Conservation (phyloP, 306 rosid species). For the Corylus heterophylla region DNA sequence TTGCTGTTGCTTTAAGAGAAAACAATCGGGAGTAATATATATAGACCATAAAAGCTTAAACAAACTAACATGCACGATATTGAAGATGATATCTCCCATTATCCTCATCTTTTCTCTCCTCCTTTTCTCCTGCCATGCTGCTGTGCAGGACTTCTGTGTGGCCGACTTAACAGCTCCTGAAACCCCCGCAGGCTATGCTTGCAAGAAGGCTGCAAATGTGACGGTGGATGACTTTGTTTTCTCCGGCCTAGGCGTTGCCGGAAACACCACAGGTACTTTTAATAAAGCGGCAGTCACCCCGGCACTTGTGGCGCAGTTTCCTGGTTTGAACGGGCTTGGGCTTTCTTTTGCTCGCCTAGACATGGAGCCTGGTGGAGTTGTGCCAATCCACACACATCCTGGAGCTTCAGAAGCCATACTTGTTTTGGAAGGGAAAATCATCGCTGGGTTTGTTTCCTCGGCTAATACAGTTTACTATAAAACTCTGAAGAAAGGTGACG, state of each 20-base stretch:
- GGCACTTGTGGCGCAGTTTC: conserved; percentile 63
- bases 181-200: conserved; percentile 70
- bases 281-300: conserved; percentile 70
- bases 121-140: conserved; percentile 46
- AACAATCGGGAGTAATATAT: no score
- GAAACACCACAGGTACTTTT: conserved; percentile 66
- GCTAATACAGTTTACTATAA: conserved; percentile 52
- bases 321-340: conserved; percentile 77
- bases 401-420: conserved; percentile 56
- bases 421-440: conserved; percentile 48
- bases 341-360: conserved; percentile 64
- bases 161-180: conserved; percentile 56
- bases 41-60: no score
- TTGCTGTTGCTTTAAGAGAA: no score
- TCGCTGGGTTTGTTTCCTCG: conserved; percentile 56
- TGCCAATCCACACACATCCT: conserved; percentile 86
- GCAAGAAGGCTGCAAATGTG: conserved; percentile 54
- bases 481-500: conserved; percentile 33
- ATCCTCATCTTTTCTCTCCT: conserved; percentile 38
- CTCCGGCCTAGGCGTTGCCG: conserved; percentile 52
- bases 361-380: conserved; percentile 55
- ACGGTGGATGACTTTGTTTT: conserved; percentile 57
- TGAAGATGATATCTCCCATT: conserved; percentile 39
- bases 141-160: conserved; percentile 80
- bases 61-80: neutral